Percentiles rank a stretch among this genome's conserved stretches.
These are phyloP conservation scores for Asterochloris erici DNA, from an alignment of 139 green algal genomes.

Conservation along the genomic window DNA sequence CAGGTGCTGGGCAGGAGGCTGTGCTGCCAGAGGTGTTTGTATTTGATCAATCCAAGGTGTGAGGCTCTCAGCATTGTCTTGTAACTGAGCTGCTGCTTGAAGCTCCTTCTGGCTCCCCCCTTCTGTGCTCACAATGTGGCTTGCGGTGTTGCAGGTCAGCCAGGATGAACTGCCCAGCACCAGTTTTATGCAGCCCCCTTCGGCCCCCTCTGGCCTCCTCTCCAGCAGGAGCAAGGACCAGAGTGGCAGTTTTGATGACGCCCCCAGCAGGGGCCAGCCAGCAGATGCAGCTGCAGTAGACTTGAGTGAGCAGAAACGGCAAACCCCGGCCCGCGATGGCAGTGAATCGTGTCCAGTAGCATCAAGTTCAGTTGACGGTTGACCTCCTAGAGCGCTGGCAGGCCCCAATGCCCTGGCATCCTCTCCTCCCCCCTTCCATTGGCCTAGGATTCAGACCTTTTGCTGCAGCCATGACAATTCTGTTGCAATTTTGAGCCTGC, in stretches of 20 bases:
- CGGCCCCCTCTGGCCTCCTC: too few species aligned
- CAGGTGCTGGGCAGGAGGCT: neutral
- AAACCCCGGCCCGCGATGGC: neutral
- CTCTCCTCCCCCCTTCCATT: too few species aligned
- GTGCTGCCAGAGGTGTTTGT: neutral
- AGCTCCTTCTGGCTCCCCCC: neutral
- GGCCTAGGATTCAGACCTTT: too few species aligned
- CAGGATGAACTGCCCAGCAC: neutral
- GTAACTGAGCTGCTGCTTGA: neutral
- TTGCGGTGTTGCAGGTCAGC: too few species aligned
- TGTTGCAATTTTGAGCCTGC: too few species aligned
- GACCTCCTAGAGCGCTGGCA: too few species aligned
- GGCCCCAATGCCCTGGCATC: too few species aligned
- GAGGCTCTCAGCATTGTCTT: neutral
- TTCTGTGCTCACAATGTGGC: neutral
- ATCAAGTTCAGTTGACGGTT: too few species aligned
- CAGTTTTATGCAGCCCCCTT: neutral
- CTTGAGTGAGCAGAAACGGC: neutral
- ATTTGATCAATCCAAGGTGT: conserved; percentile 4
- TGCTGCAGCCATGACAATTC: too few species aligned
- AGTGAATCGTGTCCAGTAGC: neutral
- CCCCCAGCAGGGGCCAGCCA: neutral
- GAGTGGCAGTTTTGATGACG: neutral
- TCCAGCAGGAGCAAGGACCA: neutral
- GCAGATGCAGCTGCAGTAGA: neutral